A percentile compares a stretch with the other conserved stretches of the same genome.
Evolutionary conservation across 106 monocot species (phyloP).

Genomic region (Alisma plantagoaquatica): DNA sequence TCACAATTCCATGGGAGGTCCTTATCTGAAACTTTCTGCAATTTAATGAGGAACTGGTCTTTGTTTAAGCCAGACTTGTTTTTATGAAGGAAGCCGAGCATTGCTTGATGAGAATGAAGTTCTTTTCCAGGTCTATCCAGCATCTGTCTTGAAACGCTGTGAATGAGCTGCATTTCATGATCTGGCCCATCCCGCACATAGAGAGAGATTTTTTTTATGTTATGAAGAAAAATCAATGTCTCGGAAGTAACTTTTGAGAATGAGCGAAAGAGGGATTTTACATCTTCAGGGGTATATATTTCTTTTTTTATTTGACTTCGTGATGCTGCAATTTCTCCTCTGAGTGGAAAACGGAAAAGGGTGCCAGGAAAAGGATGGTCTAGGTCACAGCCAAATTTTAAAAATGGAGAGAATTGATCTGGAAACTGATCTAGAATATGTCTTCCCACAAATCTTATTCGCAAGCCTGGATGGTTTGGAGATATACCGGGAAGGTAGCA

Average conservation of each 20-base stretch:
- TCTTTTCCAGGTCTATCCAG: slow-evolving; percentile 31
- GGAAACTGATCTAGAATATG: slow-evolving; percentile 92
- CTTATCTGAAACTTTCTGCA: slow-evolving; percentile 56
- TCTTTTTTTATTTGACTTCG: slow-evolving; percentile 97
- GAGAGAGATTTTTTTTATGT: slow-evolving; percentile 55
- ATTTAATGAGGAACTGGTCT: slow-evolving; percentile 64
- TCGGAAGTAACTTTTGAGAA: slow-evolving; percentile 77
- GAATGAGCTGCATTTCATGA: slow-evolving; percentile 65
- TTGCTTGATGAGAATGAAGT: slow-evolving; percentile 40
- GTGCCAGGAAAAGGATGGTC: slow-evolving; percentile 84
- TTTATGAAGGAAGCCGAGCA: slow-evolving; percentile 78
- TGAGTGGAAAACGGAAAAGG: slow-evolving; percentile 92
- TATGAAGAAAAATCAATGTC: slow-evolving; percentile 74
- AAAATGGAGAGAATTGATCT: slow-evolving; percentile 93
- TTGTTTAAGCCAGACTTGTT: slow-evolving; percentile 53
- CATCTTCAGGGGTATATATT: slow-evolving; percentile 88
- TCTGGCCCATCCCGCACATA: slow-evolving; percentile 64
- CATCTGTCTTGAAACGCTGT: slow-evolving; percentile 56
- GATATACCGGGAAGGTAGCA: slow-evolving; percentile 88
- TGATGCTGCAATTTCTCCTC: slow-evolving; percentile 66
- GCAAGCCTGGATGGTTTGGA: slow-evolving; percentile 86
- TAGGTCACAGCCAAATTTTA: slow-evolving; percentile 95
- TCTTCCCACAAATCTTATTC: slow-evolving; percentile 86
- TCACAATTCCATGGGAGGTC: slow-evolving; percentile 85
- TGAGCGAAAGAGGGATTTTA: slow-evolving; percentile 64